Conservation (phyloP, 305 asterid genomes). For the Ilex paraguariensis region DNA sequence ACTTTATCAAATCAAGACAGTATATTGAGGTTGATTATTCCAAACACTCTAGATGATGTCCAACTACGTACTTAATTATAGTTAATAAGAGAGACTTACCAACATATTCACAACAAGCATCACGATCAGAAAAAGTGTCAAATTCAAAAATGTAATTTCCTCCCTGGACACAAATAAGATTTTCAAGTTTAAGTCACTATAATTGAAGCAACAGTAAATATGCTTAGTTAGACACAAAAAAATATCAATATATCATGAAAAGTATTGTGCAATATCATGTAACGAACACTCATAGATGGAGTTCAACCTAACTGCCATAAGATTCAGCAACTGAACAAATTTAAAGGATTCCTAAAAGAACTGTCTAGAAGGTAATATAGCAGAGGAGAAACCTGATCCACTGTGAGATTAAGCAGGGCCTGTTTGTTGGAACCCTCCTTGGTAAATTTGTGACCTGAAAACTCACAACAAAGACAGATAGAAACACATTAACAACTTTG, state of each 20-base stretch:
- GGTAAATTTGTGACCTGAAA: slow-evolving; percentile 66
- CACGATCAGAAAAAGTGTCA: slow-evolving; percentile 77
- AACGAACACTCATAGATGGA: no score
- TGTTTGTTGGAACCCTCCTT: slow-evolving; percentile 71
- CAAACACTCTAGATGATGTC: background rate
- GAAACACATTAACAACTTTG: slow-evolving; percentile 12
- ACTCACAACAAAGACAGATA: background rate
- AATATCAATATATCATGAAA: no score
- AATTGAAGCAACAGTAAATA: no score
- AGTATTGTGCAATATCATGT: no score
- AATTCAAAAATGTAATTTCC: slow-evolving; percentile 74
- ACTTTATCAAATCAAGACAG: no score
- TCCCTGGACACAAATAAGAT: slow-evolving; percentile 29
- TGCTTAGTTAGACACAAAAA: no score
- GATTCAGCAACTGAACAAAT: no score
- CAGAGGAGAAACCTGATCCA: slow-evolving; percentile 50
- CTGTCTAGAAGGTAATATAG: background rate
- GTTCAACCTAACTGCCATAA: no score
- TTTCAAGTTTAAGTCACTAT: no score
- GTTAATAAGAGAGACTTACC: slow-evolving; percentile 41
- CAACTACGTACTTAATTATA: no score
- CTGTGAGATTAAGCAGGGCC: slow-evolving; percentile 70
- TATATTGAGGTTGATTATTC: background rate
- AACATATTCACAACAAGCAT: slow-evolving; percentile 78
- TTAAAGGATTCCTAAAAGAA: no score